Evolutionary conservation across 495 filamentous ascomycete species (phyloP).

Genomic region (Penicillium steckii): DNA sequence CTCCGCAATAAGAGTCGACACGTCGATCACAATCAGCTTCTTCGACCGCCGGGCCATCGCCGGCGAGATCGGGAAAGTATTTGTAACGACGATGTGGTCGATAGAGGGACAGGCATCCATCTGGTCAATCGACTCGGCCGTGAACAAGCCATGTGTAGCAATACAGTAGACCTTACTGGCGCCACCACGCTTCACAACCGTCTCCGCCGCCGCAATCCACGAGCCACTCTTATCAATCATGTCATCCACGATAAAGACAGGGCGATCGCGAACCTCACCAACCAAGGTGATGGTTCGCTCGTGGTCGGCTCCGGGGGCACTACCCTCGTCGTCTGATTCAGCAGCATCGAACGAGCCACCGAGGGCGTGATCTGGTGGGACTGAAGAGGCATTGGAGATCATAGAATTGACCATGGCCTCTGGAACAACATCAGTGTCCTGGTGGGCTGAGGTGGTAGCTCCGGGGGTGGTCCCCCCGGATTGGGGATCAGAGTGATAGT

Average conservation of each 20-base stretch:
- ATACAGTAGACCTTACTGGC: slow-evolving; percentile 97
- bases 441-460: slow-evolving; percentile 21
- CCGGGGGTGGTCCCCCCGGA: slow-evolving; percentile 49
- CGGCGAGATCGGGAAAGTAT: slow-evolving; percentile 86
- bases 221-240: slow-evolving; percentile 98
- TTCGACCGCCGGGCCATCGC: slow-evolving; percentile 65
- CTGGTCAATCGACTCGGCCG: slow-evolving; percentile 82
- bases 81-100: slow-evolving; percentile 90
- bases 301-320: slow-evolving; percentile 61
- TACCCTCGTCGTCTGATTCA: slow-evolving; percentile 86
- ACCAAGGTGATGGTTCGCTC: slow-evolving; percentile 96
- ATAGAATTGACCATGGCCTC: slow-evolving; percentile 68
- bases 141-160: slow-evolving; percentile 94
- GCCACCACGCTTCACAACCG: slow-evolving; percentile 86
- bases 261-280: slow-evolving; percentile 80
- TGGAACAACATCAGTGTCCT: slow-evolving; percentile 46
- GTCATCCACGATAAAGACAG: slow-evolving; percentile 94
- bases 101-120: slow-evolving; percentile 91
- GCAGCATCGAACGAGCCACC: slow-evolving; percentile 80
- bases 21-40: slow-evolving; percentile 86
- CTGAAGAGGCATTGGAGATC: slow-evolving; percentile 58
- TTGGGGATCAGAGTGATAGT: slow-evolving; percentile 73
- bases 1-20: slow-evolving; percentile 84
- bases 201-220: slow-evolving; percentile 98
- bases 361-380: slow-evolving; percentile 59